Evolutionary conservation across 176 grass and related monocot genomes (phyloP).

Genomic region (Aegilops tauschii): DNA sequence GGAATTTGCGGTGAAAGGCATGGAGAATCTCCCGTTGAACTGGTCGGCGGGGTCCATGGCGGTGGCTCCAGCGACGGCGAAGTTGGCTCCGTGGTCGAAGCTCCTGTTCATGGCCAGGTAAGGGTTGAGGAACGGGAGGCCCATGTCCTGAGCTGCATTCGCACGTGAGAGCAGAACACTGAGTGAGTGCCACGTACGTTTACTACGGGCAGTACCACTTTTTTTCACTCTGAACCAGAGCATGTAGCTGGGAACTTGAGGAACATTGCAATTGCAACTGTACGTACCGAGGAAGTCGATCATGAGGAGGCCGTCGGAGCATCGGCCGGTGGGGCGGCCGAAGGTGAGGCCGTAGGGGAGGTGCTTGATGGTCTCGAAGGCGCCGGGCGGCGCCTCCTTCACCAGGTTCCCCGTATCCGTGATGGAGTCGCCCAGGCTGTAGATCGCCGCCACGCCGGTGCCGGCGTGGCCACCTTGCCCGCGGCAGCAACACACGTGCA

Average conservation of each 20-base stretch:
- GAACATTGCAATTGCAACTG: not conserved
- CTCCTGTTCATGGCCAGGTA: slow-evolving; percentile 56
- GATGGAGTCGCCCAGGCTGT: slow-evolving; percentile 94
- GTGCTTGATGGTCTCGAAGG: slow-evolving; percentile 72
- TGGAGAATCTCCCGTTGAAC: slow-evolving; percentile 4
- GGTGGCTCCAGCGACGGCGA: slow-evolving; percentile 60
- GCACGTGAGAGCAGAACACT: no score
- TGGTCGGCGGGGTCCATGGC: slow-evolving; percentile 43
- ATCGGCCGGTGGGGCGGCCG: slow-evolving; percentile 68
- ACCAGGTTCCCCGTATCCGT: slow-evolving; percentile 88
- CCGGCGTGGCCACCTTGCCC: not conserved
- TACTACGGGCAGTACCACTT: no score
- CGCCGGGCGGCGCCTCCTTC: slow-evolving; percentile 50
- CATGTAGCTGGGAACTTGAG: not conserved
- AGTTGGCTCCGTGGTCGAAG: slow-evolving; percentile 64
- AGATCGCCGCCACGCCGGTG: slow-evolving; percentile 50
- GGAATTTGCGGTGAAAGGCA: slow-evolving; percentile 33
- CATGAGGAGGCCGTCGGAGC: slow-evolving; percentile 97
- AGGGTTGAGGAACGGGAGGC: slow-evolving; percentile 57
- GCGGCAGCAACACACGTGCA: not conserved
- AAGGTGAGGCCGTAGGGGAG: slow-evolving; percentile 76
- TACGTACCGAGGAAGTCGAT: slow-evolving; percentile 76
- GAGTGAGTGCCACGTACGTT: no score
- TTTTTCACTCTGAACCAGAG: not conserved
- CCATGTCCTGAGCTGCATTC: slow-evolving; percentile 54